Evolutionary conservation across 805 yeast species (phyloP), one percentile per base, ranked within the genome.

Genomic region (Starmerella etchellsii): DNA sequence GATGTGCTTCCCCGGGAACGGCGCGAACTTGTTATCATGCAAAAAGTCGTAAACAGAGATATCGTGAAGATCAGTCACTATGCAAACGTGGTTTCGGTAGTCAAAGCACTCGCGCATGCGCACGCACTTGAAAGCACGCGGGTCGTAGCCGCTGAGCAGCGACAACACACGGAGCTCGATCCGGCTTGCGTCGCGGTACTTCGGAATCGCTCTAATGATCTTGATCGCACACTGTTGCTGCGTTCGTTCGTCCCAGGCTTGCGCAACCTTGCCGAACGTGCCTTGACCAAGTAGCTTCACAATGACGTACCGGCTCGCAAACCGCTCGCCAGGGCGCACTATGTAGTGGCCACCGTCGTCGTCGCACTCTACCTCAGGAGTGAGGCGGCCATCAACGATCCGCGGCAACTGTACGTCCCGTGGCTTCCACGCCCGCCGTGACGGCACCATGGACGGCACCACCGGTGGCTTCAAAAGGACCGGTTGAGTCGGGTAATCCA

Each of bases 1-100:
- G 29, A 88, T 78, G 51, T 91, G 99, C 5, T 81, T 72, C 0
- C 95, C 94, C 0, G 97, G 96, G 59, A 87, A 91, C n/a, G 95
- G 82, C 31, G 78, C 70, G 55, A 81, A 83, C 42, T 73, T 73
- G 60, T 88, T 91, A 35, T 73, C 69, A 49, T 85, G 87, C 71
- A 85, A 67, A 51, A 88, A 91, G 61, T 91, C 98, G 60, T 80
- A 91, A 4, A 91, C 70, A 4, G 94, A 80, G 39, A 79, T 78
- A 50, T 85, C 85, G 46, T 83, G 67, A 36, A 88, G 65, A 53
- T 87, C 94, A 1, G 96, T 87, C 2, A 91, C 93, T 41, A 91
- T 75, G 64, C 96, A 87, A 33, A 91, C 84, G 61, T 91, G 99
- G 56, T 87, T 84, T 48, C 91, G 71, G 61, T 71, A 91, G 61